phyloP scores from a whole-genome alignment of 768 basidiomycete genomes.

The Daedaleopsis sinensis region DNA sequence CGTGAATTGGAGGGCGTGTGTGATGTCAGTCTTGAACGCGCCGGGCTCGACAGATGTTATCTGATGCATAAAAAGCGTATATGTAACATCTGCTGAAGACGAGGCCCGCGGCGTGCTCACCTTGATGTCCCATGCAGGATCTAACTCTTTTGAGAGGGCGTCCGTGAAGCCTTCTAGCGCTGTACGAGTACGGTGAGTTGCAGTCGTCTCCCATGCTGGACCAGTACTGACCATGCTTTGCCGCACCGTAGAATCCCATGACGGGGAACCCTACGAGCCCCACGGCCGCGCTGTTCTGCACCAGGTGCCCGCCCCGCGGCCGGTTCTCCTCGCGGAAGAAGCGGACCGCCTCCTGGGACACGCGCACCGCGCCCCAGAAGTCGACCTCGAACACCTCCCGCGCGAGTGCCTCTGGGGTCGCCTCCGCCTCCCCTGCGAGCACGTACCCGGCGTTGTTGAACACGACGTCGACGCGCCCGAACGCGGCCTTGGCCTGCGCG shows the following conservation, averaged over 20 bases:
- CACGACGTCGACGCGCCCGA: conserved; percentile 25
- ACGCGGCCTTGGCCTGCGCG: conserved; percentile 11
- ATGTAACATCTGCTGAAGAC: too few relatives aligned
- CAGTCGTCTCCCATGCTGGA: too few relatives aligned
- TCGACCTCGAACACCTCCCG: conserved; percentile 25
- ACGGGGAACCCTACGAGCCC: conserved; percentile 20
- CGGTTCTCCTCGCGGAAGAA: conserved; percentile 41
- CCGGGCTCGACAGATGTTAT: background rate
- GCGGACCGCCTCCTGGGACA: conserved; percentile 34
- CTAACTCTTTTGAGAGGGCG: background rate
- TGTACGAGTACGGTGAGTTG: background rate
- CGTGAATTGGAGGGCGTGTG: background rate
- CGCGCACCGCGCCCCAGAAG: conserved; percentile 29
- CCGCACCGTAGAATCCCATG: conserved; percentile 8
- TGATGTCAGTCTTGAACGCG: background rate
- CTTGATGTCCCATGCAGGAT: background rate
- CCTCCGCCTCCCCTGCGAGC: conserved; percentile 20
- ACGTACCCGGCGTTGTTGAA: conserved; percentile 26
- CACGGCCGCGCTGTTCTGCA: conserved; percentile 35
- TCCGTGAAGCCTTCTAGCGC: background rate
- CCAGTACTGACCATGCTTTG: background rate
- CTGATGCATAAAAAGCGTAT: background rate
- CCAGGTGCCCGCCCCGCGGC: conserved; percentile 36
- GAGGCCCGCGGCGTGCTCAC: too few relatives aligned
- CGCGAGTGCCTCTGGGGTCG: conserved; percentile 17